Conservation (phyloP, 176 grass and related monocot species). For the Miscanthus lutarioriparius region DNA sequence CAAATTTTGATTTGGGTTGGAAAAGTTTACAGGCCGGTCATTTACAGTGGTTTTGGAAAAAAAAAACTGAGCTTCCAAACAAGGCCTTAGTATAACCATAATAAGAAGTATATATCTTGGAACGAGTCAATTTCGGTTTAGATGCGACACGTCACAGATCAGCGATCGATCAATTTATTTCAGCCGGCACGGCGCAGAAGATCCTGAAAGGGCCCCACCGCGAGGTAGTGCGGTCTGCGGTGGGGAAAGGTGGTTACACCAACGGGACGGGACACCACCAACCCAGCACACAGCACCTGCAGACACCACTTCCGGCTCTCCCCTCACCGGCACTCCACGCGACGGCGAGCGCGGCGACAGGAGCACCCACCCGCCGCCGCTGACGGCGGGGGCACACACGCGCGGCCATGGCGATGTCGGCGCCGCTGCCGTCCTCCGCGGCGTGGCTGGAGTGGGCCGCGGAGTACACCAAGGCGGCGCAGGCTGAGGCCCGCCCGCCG, state of each 20-base stretch:
- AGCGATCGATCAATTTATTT: not conserved
- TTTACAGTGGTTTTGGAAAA: no score
- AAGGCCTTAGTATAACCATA: no score
- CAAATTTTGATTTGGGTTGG: no score
- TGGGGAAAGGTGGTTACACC: conserved; percentile 40
- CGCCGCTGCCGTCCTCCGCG: not conserved
- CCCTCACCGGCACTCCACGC: not conserved
- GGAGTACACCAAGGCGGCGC: conserved; percentile 70
- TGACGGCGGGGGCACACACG: not conserved
- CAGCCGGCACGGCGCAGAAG: conserved; percentile 10
- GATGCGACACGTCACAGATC: not conserved
- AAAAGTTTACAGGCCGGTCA: no score
- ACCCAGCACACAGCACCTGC: not conserved
- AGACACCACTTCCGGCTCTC: not conserved
- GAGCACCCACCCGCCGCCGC: no score
- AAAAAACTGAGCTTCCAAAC: no score
- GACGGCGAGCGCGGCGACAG: not conserved
- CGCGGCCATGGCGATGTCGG: not conserved
- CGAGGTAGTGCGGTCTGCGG: not conserved
- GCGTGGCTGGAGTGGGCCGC: conserved; percentile 51
- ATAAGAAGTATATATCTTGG: no score
- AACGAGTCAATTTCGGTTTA: no score
- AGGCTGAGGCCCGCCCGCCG: conserved; percentile 52
- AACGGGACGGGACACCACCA: not conserved
- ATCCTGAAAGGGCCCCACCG: not conserved